Percentiles rank a stretch among this genome's conserved stretches.
phyloP scores from a whole-genome alignment of 2,329 filamentous ascomycete genomes.

The Diplodia mutila region DNA sequence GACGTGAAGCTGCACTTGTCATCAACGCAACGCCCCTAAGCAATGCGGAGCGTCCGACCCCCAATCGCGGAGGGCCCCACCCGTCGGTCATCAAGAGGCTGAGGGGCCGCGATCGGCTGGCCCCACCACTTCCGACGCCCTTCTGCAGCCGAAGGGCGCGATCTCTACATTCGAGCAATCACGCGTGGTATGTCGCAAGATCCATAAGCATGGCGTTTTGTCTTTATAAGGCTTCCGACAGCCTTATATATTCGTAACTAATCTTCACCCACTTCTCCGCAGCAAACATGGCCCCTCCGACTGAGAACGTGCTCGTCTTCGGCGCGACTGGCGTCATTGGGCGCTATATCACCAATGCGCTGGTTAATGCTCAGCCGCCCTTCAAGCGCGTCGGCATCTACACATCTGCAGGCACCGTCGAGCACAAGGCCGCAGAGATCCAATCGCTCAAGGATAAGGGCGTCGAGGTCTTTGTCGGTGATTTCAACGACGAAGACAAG shows the following conservation, averaged over 20 bases:
- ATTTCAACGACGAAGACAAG: slow-evolving; percentile 57
- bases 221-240: background rate
- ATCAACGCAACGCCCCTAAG: background rate
- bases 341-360: slow-evolving; percentile 54
- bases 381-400: slow-evolving; percentile 60
- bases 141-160: slow-evolving; percentile 1
- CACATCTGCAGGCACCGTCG: slow-evolving; percentile 58
- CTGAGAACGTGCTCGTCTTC: slow-evolving; percentile 55
- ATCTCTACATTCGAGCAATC: background rate
- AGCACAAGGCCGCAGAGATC: slow-evolving; percentile 55
- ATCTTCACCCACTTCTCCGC: background rate
- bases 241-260: background rate
- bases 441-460: slow-evolving; percentile 51
- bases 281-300: slow-evolving; percentile 20
- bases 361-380: slow-evolving; percentile 48
- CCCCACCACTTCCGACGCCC: background rate
- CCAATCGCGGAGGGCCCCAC: background rate
- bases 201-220: slow-evolving; percentile 2
- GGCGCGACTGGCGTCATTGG: slow-evolving; percentile 60
- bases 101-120: slow-evolving; percentile 5
- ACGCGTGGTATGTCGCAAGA: slow-evolving; percentile 3
- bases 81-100: background rate
- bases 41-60: background rate
- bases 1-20: background rate
- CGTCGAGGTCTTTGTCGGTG: slow-evolving; percentile 60